Conservation (phyloP, 2,329 filamentous ascomycete species). For the Trichoderma sp. region DNA sequence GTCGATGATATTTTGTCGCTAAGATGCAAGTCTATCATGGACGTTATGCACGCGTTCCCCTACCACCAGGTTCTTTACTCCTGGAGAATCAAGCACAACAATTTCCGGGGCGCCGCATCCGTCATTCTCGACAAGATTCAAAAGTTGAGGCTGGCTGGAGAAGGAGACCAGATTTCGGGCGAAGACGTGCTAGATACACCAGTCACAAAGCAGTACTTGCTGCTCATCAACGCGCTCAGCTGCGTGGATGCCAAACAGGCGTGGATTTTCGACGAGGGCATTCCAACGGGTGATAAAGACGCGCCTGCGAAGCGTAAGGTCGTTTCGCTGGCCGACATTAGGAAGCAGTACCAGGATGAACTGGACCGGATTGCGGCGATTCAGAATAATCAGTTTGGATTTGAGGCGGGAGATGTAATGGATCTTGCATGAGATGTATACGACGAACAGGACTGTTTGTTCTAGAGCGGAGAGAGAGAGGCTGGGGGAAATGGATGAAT, state of each 20-base stretch:
- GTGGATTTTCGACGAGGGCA: constrained; percentile 66
- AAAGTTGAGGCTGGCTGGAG: constrained; percentile 61
- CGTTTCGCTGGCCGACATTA: constrained; percentile 81
- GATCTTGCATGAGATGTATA: constrained; percentile 48
- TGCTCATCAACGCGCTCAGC: constrained; percentile 89
- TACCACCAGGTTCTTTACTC: constrained; percentile 91
- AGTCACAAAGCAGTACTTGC: constrained; percentile 77
- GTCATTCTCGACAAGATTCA: constrained; percentile 66
- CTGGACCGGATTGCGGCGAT: constrained; percentile 87
- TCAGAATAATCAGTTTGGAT: constrained; percentile 86
- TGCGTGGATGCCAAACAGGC: constrained; percentile 80
- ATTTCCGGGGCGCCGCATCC: constrained; percentile 79
- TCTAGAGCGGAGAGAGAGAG: background rate
- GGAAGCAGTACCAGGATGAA: constrained; percentile 87
- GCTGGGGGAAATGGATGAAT: background rate
- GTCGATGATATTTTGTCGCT: constrained; percentile 79
- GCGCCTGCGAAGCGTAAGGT: constrained; percentile 67
- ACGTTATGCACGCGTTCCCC: constrained; percentile 70
- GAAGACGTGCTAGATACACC: constrained; percentile 65
- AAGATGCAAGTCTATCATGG: constrained; percentile 70
- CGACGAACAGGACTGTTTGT: background rate
- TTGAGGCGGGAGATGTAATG: constrained; percentile 61
- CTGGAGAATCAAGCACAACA: constrained; percentile 80
- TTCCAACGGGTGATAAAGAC: constrained; percentile 30
- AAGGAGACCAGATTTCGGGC: constrained; percentile 59